Percentiles rank a stretch among this genome's conserved stretches.
Evolutionary conservation across 2,329 filamentous ascomycete species (phyloP).

Genomic region (Xylaria sp.): DNA sequence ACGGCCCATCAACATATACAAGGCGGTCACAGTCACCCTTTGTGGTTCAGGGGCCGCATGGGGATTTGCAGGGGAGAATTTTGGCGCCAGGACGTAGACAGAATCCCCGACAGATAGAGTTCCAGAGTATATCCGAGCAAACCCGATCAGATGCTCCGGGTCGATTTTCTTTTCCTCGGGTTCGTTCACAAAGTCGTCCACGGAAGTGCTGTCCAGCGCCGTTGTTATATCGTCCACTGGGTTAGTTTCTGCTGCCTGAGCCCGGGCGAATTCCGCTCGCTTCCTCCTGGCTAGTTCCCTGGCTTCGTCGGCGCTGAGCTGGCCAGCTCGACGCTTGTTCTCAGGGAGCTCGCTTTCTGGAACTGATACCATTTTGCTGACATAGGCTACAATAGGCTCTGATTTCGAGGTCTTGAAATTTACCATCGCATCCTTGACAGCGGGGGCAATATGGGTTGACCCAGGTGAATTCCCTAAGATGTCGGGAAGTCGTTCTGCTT

Average conservation of each 20-base stretch:
- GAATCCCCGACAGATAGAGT: constrained; percentile 86
- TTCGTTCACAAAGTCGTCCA: constrained; percentile 55
- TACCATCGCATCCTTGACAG: constrained; percentile 78
- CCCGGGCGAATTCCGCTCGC: constrained; percentile 81
- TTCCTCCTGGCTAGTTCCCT: constrained; percentile 85
- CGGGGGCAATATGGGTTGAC: constrained; percentile 66
- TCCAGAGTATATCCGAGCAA: constrained; percentile 91
- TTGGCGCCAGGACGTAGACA: constrained; percentile 88
- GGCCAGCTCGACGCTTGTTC: constrained; percentile 73
- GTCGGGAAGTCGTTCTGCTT: constrained; percentile 77
- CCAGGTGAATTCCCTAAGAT: constrained; percentile 82
- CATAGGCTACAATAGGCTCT: constrained; percentile 86
- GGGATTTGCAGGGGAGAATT: constrained; percentile 83
- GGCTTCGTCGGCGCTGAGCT: constrained; percentile 86
- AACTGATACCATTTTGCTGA: constrained; percentile 97
- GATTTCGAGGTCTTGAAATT: constrained; percentile 71
- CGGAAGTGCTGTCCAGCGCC: constrained; percentile 61
- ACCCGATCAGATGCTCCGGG: constrained; percentile 88
- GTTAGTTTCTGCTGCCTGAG: constrained; percentile 63
- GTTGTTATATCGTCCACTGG: constrained; percentile 60
- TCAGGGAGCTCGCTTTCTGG: constrained; percentile 89
- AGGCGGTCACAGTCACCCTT: constrained; percentile 80
- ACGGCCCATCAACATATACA: constrained; percentile 96
- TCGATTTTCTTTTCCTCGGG: constrained; percentile 65
- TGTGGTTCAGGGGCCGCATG: constrained; percentile 73